phyloP scores from a whole-genome alignment of 1,284 basidiomycete species.

The Gymnopus androsaceus region DNA sequence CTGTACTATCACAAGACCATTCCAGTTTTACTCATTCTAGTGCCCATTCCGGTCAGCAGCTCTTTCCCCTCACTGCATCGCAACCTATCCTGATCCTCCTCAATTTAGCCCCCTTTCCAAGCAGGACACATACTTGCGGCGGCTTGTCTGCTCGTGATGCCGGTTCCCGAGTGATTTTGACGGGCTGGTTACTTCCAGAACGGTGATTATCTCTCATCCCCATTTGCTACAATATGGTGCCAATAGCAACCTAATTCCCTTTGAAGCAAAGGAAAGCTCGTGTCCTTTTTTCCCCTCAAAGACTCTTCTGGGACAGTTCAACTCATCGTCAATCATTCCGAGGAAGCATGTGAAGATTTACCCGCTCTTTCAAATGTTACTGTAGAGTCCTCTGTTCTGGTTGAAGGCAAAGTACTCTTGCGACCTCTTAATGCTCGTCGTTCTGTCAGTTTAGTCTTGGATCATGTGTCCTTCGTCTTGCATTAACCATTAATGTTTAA shows the following conservation, averaged over 20 bases:
- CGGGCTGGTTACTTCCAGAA: constrained; percentile 78
- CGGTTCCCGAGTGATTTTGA: constrained; percentile 64
- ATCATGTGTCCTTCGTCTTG: constrained; percentile 25
- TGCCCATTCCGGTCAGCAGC: constrained; percentile 30
- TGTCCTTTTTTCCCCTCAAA: constrained; percentile 81
- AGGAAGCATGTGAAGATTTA: constrained; percentile 35
- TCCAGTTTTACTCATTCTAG: neutral
- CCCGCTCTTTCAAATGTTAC: constrained; percentile 61
- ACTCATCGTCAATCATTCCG: constrained; percentile 62
- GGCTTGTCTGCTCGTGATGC: constrained; percentile 56
- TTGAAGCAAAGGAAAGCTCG: constrained; percentile 65
- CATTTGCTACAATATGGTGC: constrained; percentile 29
- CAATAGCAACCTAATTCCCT: constrained; percentile 34
- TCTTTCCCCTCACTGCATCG: constrained; percentile 8
- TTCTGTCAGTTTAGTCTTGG: constrained; percentile 40
- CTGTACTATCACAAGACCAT: constrained; percentile 24
- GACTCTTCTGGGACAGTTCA: constrained; percentile 79
- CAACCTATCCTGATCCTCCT: constrained; percentile 13
- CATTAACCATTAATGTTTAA: constrained; percentile 18
- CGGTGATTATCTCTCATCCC: constrained; percentile 51
- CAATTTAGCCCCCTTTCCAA: constrained; percentile 58
- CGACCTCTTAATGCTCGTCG: constrained; percentile 67
- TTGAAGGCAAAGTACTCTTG: constrained; percentile 68
- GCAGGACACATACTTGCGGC: constrained; percentile 67
- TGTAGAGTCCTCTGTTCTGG: constrained; percentile 74